Conservation (phyloP, 768 basidiomycete species). For the Kwoniella newhampshirensis region DNA sequence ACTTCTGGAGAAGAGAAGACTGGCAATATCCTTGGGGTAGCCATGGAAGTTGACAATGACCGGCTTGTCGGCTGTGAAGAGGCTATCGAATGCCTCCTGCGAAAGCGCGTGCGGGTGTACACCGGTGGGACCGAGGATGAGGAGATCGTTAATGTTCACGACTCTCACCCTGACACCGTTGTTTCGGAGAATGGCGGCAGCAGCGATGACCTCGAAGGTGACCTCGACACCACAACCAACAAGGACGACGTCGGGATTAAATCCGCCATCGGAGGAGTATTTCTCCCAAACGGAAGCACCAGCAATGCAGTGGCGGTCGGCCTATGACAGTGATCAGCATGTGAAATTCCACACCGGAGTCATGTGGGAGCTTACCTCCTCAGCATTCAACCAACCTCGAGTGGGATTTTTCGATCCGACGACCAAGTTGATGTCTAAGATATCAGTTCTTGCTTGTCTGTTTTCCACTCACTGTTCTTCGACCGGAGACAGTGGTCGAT, state of each 20-base stretch:
- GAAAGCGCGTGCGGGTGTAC: constrained; percentile 53
- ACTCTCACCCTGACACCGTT: constrained; percentile 72
- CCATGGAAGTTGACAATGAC: constrained; percentile 85
- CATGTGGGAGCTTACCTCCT: constrained; percentile 19
- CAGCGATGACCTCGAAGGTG: constrained; percentile 84
- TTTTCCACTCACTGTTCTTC: constrained; percentile 64
- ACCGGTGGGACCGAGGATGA: constrained; percentile 72
- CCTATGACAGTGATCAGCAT: constrained; percentile 47
- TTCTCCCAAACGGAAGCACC: constrained; percentile 86
- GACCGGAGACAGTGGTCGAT: constrained; percentile 78
- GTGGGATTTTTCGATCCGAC: constrained; percentile 75
- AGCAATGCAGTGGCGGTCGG: constrained; percentile 70
- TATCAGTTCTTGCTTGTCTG: constrained; percentile 7
- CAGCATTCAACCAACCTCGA: constrained; percentile 34
- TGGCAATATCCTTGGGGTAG: constrained; percentile 53
- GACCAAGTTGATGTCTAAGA: constrained; percentile 57
- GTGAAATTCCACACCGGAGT: neutral
- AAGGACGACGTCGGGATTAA: constrained; percentile 62
- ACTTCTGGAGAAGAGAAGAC: constrained; percentile 47
- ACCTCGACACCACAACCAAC: constrained; percentile 84
- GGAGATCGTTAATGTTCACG: constrained; percentile 84
- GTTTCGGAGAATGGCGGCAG: constrained; percentile 73
- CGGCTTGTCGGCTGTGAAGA: constrained; percentile 51
- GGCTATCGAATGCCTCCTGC: constrained; percentile 38
- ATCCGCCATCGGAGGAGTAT: constrained; percentile 68